Conservation (phyloP, 1,284 basidiomycete genomes). For the Veloporphyrellus conicus region DNA sequence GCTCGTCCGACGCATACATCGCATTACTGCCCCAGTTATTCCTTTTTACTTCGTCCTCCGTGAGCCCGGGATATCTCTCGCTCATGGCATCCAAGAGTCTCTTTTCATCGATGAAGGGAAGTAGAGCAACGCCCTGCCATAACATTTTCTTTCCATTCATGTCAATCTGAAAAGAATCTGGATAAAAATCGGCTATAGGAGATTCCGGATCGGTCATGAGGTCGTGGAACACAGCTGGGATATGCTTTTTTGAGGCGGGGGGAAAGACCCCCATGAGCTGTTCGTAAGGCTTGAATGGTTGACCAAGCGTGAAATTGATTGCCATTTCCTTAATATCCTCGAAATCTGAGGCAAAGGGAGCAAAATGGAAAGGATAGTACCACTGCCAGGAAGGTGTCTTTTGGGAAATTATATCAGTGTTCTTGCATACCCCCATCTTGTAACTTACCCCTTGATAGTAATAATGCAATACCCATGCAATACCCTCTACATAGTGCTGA, state of each 20-base stretch:
- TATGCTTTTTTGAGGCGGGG: constrained; percentile 62
- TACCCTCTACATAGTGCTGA: constrained; percentile 84
- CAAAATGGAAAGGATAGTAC: constrained; percentile 99
- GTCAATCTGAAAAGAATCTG: constrained; percentile 88
- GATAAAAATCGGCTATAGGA: constrained; percentile 97
- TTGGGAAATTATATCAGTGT: constrained; percentile 12
- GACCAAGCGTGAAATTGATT: constrained; percentile 73
- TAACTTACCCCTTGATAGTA: constrained; percentile 87
- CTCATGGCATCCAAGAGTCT: constrained; percentile 83
- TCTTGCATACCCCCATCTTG: background rate
- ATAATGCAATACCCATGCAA: constrained; percentile 95
- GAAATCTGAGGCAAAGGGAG: constrained; percentile 97
- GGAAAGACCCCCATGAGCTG: constrained; percentile 99
- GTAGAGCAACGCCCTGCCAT: constrained; percentile 96
- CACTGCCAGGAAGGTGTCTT: constrained; percentile 98
- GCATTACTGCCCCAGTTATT: constrained; percentile 86
- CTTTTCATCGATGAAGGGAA: constrained; percentile 93
- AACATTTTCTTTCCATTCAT: constrained; percentile 99
- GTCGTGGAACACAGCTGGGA: constrained; percentile 81
- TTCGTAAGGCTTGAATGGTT: constrained; percentile 95
- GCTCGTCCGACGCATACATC: constrained; percentile 82
- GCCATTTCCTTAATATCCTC: constrained; percentile 75
- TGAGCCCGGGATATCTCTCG: constrained; percentile 66
- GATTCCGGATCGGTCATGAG: constrained; percentile 89
- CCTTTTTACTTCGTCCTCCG: constrained; percentile 77